These are phyloP conservation scores for Solanum rostratum DNA, from an alignment of 257 asterid genomes.

Conservation along the genomic window DNA sequence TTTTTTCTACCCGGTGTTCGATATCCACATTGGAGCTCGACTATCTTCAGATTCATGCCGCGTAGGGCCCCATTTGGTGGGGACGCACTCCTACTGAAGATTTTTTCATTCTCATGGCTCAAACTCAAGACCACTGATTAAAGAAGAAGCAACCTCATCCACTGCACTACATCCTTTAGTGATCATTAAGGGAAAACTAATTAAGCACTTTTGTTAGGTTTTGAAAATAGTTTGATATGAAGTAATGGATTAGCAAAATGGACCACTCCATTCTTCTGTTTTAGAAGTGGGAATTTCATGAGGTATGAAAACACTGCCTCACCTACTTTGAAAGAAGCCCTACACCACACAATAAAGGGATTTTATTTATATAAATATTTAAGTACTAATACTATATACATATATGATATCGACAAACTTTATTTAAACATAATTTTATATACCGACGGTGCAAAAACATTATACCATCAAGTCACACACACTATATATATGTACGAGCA, in stretches of 20 bases:
- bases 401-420: neutral
- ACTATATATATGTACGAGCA: neutral
- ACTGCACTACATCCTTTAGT: no score
- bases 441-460: neutral
- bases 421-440: neutral
- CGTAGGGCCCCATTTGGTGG: no score
- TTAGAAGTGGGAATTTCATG: neutral
- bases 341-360: neutral
- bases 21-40: no score
- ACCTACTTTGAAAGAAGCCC: neutral
- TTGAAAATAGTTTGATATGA: neutral
- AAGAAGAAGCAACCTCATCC: no score
- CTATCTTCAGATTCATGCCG: no score
- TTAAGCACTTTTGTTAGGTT: neutral
- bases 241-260: neutral
- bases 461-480: neutral
- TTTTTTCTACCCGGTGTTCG: no score
- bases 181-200: neutral
- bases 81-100: no score
- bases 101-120: no score
- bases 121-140: no score
- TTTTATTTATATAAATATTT: neutral
- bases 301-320: neutral
- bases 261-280: conserved; percentile 6
- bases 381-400: neutral